Base-by-base conservation (phyloP, 257 asterid species). In the Solanum pinnatisectum region DNA sequence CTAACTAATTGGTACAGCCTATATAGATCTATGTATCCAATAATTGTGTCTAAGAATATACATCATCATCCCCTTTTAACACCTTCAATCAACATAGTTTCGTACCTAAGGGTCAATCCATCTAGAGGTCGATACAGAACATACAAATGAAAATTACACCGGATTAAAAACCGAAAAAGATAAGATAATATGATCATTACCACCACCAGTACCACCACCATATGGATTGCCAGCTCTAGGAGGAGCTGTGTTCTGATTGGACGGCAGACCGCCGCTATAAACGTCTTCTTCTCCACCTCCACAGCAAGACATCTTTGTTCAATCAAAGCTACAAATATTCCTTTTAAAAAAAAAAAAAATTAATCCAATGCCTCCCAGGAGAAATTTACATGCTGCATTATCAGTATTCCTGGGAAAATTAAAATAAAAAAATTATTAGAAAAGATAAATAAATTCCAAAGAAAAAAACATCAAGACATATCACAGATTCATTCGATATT, bases 211-310 rank as follows among this genome's bases (percentile, higher is more conserved):
- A 84, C 93, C 92, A 60, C 91, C 95, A 27, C 92, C 86, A 77
- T 93, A 94, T 15, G 95, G 93, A 84, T 90, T 88, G 35, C 92
- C 94, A 33, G 97, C 84, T 87, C 92, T 91, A 33, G 98, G 93
- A 88, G 96, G 98, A 79, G 94, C 95, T 56, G 94, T 60, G 76
- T 91, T 90, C 79, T 95, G 95, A 92, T 90, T 94, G 36, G 96
- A 88, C 30, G 95, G 97, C 33, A 95, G 96, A 78, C 93, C 96
- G n/a, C 93, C 96, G 27, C 89, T 87, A 84, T 86, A 78, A 72
- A 73, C 73, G 85, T 96, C 98, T 91, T 95, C 98, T 89, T 96
- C 98, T 88, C 91, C 93, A 81, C 98, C 98, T 87, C 98, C 98
- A 86, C 99, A 96, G 88, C 99, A 96, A 90, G 91, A 87, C 98